Conservation (phyloP, 805 yeast genomes). For the Wickerhamomyces subpelliculosus region DNA sequence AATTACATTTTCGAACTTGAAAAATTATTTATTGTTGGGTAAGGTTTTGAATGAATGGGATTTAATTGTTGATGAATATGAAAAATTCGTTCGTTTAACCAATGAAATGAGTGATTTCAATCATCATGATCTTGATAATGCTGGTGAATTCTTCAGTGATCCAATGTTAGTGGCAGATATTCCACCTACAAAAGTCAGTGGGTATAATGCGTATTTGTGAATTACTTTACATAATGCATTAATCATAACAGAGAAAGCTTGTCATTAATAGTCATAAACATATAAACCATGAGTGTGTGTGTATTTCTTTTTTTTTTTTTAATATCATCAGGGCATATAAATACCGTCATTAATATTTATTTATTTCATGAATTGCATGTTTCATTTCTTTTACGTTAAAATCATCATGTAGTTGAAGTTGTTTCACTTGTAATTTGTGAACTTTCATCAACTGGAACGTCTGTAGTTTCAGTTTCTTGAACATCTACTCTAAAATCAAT, state of each 20-base stretch:
- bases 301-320: too few relatives aligned
- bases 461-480: background rate
- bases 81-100: conserved; percentile 2
- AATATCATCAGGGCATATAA: too few relatives aligned
- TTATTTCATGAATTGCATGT: background rate
- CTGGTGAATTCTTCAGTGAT: conserved; percentile 7
- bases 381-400: background rate
- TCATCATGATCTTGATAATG: too few relatives aligned
- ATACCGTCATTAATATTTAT: background rate
- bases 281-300: too few relatives aligned
- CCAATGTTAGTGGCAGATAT: conserved; percentile 11
- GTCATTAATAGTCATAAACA: too few relatives aligned
- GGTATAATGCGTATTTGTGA: too few relatives aligned
- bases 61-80: conserved; percentile 24
- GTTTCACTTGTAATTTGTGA: background rate
- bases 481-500: conserved; percentile 2
- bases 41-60: conserved; percentile 49
- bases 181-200: conserved; percentile 6
- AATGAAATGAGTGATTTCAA: conserved; percentile 3
- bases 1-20: conserved; percentile 6
- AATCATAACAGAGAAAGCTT: too few relatives aligned
- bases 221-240: too few relatives aligned
- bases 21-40: conserved; percentile 30
- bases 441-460: background rate
- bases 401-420: background rate